Evolutionary conservation across 352 stramenopile species (phyloP), one percentile per base, ranked within the genome.

Genomic region (Globisporangium ultimum): DNA sequence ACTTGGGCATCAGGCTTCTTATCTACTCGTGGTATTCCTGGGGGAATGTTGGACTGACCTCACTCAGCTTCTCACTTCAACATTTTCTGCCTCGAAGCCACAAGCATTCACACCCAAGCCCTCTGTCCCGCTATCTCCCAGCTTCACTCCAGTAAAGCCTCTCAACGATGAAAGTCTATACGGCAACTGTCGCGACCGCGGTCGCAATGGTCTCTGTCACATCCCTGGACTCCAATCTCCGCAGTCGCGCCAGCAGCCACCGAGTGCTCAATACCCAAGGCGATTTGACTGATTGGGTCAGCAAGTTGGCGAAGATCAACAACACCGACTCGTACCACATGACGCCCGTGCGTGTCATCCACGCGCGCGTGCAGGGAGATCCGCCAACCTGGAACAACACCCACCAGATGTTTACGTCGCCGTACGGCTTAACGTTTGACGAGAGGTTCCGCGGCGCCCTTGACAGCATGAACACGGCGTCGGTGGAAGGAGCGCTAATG

Each of bases 281-380:
- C 28, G 7, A 2, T 36, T 36, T 6, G 28, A 36, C 18, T 3
- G 55, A 61, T 48, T 75, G 63, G 22, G 46, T 67, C 45, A 52
- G 48, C 34, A 47, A 53, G 0, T 58, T 82, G n/a, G 68, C 57
- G 43, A 63, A 60, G 10, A 68, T 58, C 54, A 45, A 43, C 28
- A 80, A 74, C 61, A 67, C 64, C 22, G 73, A 86, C 50, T 59
- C 61, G 34, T 87, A 77, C 61, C 74, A 84, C 64, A 87, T 82
- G 67, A 69, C 63, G 43, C 71, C 77, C 4, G 77, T 91, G 24
- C 68, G 63, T n/a, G 73, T 79, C 15, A 52, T 91, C 22, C 81
- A 91, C 22, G 81, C 77, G 4, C 78, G 81, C 3, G 77, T 84
- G 36, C 78, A 91, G 60, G 62, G 66, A 22, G 78, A 89, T 54